Evolutionary conservation across 208 protist genomes (phyloP).

Genomic region (Leishmania amazonensis): DNA sequence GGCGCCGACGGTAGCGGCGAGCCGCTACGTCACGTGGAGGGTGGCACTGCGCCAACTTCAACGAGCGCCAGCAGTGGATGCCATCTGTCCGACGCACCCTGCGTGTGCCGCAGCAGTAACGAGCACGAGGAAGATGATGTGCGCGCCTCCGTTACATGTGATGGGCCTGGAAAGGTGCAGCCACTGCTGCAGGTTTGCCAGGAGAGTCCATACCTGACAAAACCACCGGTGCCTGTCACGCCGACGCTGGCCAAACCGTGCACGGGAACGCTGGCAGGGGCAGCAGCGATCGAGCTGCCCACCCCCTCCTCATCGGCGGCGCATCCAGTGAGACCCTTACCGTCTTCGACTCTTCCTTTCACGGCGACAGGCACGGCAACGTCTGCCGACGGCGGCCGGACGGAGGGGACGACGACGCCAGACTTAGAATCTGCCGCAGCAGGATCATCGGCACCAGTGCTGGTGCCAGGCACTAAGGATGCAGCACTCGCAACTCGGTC

Average conservation of each 20-base stretch:
- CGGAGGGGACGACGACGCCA: not conserved
- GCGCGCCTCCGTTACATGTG: constrained; percentile 2
- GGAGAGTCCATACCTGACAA: not conserved
- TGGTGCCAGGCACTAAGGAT: not conserved
- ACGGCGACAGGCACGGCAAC: not conserved
- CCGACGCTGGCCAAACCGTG: not conserved
- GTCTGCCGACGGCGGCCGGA: not conserved
- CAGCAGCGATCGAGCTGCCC: not conserved
- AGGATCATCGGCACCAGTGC: not conserved
- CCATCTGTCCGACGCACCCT: not conserved
- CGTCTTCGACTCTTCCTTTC: not conserved
- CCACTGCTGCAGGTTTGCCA: not conserved
- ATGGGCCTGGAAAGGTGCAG: not conserved
- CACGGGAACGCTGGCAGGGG: not conserved
- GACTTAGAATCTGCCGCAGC: not conserved
- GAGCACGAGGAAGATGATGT: not conserved
- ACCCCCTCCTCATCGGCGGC: not conserved
- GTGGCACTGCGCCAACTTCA: not conserved
- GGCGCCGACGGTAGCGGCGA: not conserved
- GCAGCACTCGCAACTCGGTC: not conserved
- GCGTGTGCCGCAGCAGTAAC: not conserved
- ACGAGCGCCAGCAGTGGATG: not conserved
- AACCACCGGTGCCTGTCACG: not conserved
- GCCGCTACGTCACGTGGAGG: not conserved
- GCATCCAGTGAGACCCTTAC: not conserved